Conservation (phyloP, 225 moss, liverwort and hornwort genomes). For the Lunularia cruciata region DNA sequence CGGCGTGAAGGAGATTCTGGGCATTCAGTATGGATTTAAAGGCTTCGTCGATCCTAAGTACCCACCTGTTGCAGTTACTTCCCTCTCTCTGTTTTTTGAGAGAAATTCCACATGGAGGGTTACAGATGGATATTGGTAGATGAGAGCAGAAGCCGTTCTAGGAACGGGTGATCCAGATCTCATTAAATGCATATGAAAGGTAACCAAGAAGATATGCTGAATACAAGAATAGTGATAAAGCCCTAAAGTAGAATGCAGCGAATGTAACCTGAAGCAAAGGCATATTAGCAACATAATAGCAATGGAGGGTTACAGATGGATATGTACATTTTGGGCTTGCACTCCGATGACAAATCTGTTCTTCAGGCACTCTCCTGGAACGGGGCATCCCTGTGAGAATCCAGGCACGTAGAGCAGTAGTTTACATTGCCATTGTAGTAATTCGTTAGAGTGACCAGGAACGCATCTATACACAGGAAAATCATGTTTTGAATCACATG, state of each 20-base stretch:
- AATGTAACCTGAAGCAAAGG: no score
- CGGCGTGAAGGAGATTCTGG: constrained; percentile 86
- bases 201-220: no score
- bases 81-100: constrained; percentile 46
- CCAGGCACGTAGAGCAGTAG: constrained; percentile 7
- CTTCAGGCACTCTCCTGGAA: neutral
- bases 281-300: no score
- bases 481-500: neutral
- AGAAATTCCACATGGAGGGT: constrained; percentile 27
- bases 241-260: no score
- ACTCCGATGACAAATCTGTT: constrained; percentile 7
- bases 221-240: no score
- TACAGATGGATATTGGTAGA: constrained; percentile 8
- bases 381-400: constrained; percentile 16
- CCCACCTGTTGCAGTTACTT: constrained; percentile 72
- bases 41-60: constrained; percentile 92
- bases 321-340: constrained; percentile 14
- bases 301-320: constrained; percentile 23
- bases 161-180: no score
- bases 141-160: no score
- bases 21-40: constrained; percentile 86
- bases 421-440: neutral
- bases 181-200: no score
- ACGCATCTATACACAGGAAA: neutral
- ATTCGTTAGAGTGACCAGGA: neutral